phyloP scores from a whole-genome alignment of 129 eudicot species.

The Ambrosia trifida region DNA sequence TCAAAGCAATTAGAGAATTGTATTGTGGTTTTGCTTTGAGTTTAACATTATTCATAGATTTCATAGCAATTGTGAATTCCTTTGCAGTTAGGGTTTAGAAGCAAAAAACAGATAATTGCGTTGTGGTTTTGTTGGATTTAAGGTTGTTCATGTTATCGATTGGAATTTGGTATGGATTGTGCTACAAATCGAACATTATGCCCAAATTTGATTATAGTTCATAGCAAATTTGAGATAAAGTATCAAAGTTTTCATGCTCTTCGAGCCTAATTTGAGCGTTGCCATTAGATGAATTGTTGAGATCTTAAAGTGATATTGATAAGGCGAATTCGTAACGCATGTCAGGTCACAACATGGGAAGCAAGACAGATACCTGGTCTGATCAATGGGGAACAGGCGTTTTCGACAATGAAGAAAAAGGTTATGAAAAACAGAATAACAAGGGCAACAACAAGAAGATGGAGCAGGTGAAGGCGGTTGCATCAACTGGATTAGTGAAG shows the following conservation, averaged over 20 bases:
- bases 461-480: slow-evolving; percentile 50
- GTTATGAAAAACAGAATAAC: slow-evolving; percentile 20
- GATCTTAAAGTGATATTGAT: background rate
- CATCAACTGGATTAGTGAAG: slow-evolving; percentile 48
- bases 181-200: background rate
- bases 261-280: background rate
- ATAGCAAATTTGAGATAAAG: background rate
- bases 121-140: background rate
- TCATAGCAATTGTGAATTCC: too few species aligned
- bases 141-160: background rate
- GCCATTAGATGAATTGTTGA: background rate
- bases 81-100: too few species aligned
- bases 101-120: too few species aligned
- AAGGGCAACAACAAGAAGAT: slow-evolving; percentile 41
- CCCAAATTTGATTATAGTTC: too few species aligned
- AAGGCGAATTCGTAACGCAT: background rate
- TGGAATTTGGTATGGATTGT: slow-evolving; percentile 9
- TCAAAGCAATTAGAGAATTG: too few species aligned
- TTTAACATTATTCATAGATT: background rate
- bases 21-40: too few species aligned
- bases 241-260: background rate
- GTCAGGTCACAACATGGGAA: slow-evolving; percentile 36
- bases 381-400: slow-evolving; percentile 48
- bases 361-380: slow-evolving; percentile 47
- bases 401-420: slow-evolving; percentile 33